phyloP scores from a whole-genome alignment of 2,329 filamentous ascomycete genomes.

The Aspergillus unguis region DNA sequence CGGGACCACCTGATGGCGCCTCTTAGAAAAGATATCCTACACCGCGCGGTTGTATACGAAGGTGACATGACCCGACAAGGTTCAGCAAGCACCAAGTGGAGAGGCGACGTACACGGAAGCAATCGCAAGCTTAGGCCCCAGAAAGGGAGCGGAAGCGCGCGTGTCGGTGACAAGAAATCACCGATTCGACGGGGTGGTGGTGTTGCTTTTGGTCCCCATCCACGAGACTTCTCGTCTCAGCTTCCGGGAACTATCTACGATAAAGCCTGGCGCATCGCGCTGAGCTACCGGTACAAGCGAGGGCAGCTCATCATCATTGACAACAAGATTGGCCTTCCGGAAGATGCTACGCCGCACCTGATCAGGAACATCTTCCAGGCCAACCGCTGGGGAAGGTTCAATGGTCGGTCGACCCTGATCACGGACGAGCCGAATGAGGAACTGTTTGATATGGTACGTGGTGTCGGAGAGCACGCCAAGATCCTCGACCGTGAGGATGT shows the following conservation, averaged over 20 bases:
- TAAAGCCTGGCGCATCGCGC: constrained; percentile 87
- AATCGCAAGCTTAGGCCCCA: constrained; percentile 77
- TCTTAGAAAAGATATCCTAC: constrained; percentile 83
- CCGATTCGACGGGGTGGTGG: constrained; percentile 82
- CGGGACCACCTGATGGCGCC: constrained; percentile 81
- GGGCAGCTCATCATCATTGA: constrained; percentile 86
- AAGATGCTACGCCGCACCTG: constrained; percentile 52
- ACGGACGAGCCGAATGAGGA: constrained; percentile 60
- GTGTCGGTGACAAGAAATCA: constrained; percentile 75
- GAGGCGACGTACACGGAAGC: constrained; percentile 79
- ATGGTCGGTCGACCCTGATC: constrained; percentile 73
- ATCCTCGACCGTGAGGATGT: constrained; percentile 72
- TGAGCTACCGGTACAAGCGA: constrained; percentile 83
- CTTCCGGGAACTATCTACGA: constrained; percentile 91
- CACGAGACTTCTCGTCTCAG: constrained; percentile 81
- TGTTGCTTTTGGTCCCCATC: constrained; percentile 84
- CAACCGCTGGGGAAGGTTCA: constrained; percentile 65
- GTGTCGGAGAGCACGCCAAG: constrained; percentile 63
- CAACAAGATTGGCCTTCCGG: constrained; percentile 66
- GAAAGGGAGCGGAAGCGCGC: constrained; percentile 79
- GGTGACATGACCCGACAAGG: constrained; percentile 84
- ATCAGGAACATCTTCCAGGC: constrained; percentile 65
- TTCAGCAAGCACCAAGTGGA: constrained; percentile 77
- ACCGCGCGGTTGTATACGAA: constrained; percentile 89
- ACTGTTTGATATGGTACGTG: constrained; percentile 64